Conservation (phyloP, 495 filamentous ascomycete species). For the Aspergillus heteromorphus region DNA sequence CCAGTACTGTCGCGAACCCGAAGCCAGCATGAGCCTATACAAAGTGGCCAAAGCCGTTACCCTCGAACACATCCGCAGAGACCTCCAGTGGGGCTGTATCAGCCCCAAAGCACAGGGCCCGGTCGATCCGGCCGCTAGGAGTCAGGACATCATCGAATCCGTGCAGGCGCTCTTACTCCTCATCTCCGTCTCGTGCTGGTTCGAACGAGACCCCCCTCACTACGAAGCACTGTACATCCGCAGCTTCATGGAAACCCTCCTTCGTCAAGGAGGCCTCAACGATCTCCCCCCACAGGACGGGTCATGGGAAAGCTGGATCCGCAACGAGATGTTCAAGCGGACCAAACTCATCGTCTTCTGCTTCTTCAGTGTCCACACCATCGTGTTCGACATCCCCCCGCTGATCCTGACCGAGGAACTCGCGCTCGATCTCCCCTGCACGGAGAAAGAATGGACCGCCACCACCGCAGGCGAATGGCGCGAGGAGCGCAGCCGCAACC, state of each 20-base stretch:
- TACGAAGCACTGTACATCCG: conserved; percentile 30
- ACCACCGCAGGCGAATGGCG: conserved; percentile 24
- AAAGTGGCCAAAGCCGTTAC: conserved; percentile 36
- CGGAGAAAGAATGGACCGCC: conserved; percentile 38
- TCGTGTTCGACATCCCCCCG: conserved; percentile 46
- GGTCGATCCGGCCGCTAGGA: conserved; percentile 13
- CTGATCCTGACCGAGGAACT: conserved; percentile 59
- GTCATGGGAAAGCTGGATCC: conserved; percentile 46
- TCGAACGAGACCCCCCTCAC: conserved; percentile 32
- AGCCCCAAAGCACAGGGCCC: neutral
- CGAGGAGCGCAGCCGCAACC: conserved; percentile 20
- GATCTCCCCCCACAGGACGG: conserved; percentile 29
- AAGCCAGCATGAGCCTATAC: conserved; percentile 45
- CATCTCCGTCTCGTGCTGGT: conserved; percentile 34
- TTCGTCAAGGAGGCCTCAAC: conserved; percentile 31
- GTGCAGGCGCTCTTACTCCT: conserved; percentile 30
- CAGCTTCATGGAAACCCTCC: conserved; percentile 31
- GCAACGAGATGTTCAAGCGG: conserved; percentile 36
- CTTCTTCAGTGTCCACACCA: conserved; percentile 47
- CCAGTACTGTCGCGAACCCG: conserved; percentile 50
- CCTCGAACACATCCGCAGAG: conserved; percentile 32
- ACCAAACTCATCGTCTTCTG: conserved; percentile 45
- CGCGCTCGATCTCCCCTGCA: conserved; percentile 53
- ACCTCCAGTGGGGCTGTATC: conserved; percentile 21
- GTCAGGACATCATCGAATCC: conserved; percentile 27